Evolutionary conservation across 345 rosid genomes (phyloP).

Genomic region (Eucalyptus tenuipes): DNA sequence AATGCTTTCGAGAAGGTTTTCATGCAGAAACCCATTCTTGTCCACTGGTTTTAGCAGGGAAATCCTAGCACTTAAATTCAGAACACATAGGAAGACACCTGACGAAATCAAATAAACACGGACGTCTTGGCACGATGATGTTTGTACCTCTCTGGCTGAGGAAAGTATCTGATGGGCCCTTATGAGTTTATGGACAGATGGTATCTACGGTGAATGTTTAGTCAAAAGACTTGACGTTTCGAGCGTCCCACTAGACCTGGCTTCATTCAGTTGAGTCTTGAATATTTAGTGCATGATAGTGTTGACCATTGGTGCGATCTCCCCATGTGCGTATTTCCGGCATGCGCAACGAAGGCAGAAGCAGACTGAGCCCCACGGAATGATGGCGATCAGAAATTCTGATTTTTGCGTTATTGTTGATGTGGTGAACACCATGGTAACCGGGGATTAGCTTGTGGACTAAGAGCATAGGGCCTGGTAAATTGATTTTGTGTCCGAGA

Average conservation of each 20-base stretch:
- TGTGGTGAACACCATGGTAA: background rate
- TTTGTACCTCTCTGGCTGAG: background rate
- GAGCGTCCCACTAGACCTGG: background rate
- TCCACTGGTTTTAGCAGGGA: background rate
- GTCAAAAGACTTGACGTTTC: background rate
- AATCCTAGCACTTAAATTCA: too few species aligned
- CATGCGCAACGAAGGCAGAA: background rate
- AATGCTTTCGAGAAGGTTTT: slow-evolving; percentile 23
- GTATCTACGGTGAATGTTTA: background rate
- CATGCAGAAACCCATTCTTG: slow-evolving; percentile 19
- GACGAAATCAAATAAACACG: too few species aligned
- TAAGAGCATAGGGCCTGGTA: background rate
- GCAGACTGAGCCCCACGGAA: background rate
- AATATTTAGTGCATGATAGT: background rate
- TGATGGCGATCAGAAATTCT: background rate
- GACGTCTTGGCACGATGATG: too few species aligned
- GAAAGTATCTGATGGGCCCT: background rate
- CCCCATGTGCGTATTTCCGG: background rate
- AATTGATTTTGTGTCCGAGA: background rate
- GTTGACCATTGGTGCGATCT: background rate
- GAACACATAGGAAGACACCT: too few species aligned
- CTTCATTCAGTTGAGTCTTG: background rate
- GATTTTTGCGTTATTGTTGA: background rate
- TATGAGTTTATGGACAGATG: background rate
- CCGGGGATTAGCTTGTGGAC: background rate